phyloP scores from a whole-genome alignment of 805 yeast genomes.

The Metschnikowia noctiluminum region DNA sequence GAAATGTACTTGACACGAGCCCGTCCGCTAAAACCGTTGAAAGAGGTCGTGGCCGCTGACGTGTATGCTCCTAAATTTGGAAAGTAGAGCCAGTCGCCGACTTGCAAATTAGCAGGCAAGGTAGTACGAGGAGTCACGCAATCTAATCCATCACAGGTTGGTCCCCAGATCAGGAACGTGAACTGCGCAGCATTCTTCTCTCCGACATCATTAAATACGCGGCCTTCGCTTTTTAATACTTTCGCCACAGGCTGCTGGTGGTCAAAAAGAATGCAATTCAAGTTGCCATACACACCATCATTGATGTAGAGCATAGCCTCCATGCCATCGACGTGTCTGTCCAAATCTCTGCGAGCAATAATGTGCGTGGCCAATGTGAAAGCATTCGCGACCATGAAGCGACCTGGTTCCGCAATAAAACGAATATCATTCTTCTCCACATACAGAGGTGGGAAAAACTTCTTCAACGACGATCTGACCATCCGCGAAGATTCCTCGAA shows the following conservation, averaged over 20 bases:
- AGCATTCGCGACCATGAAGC: constrained; percentile 81
- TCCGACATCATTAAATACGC: too few species aligned
- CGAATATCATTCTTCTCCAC: constrained; percentile 26
- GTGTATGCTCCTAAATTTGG: constrained; percentile 88
- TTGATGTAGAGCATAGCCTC: constrained; percentile 79
- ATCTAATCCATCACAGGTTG: constrained; percentile 96
- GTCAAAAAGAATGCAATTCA: constrained; percentile 91
- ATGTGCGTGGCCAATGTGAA: constrained; percentile 82
- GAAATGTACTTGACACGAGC: constrained; percentile 60
- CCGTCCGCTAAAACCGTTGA: constrained; percentile 78
- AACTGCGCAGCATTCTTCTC: constrained; percentile 5
- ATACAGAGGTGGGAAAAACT: constrained; percentile 51
- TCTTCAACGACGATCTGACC: constrained; percentile 52
- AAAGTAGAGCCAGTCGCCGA: constrained; percentile 94
- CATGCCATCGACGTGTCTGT: constrained; percentile 22
- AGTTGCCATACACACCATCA: constrained; percentile 94
- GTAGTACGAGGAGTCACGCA: constrained; percentile 56
- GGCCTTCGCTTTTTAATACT: constrained; percentile 46
- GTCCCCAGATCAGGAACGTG: constrained; percentile 88
- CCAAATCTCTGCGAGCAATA: constrained; percentile 69
- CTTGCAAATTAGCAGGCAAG: constrained; percentile 58
- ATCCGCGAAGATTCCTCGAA: constrained; percentile 59
- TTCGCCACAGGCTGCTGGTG: constrained; percentile 77
- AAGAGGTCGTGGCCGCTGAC: constrained; percentile 83
- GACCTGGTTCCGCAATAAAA: constrained; percentile 91